Conservation (phyloP, 2,329 filamentous ascomycete species). For the Xylaria multiplex region DNA sequence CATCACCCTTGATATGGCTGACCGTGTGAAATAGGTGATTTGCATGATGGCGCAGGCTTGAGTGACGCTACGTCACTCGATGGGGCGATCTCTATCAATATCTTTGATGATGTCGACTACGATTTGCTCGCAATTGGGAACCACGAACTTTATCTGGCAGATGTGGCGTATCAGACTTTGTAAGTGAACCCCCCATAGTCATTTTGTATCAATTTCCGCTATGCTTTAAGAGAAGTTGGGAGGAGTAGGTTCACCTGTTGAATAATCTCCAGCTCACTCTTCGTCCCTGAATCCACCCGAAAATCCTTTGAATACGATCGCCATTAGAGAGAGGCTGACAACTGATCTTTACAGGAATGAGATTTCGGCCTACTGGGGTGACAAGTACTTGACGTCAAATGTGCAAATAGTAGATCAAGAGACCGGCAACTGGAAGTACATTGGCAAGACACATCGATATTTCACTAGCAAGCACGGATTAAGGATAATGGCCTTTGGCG, state of each 20-base stretch:
- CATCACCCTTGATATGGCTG: not conserved
- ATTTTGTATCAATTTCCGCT: not conserved
- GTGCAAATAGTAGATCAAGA: conserved; percentile 55
- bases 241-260: not conserved
- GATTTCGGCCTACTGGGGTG: conserved; percentile 66
- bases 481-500: conserved; percentile 57
- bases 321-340: not conserved
- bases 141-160: conserved; percentile 72
- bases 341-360: conserved; percentile 49
- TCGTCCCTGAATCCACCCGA: not conserved
- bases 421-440: conserved; percentile 54
- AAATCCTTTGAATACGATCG: not conserved
- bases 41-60: conserved; percentile 73
- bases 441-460: conserved; percentile 57
- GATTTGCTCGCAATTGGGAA: conserved; percentile 59
- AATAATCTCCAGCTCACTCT: not conserved
- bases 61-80: conserved; percentile 69
- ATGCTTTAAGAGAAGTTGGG: too few species aligned
- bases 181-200: conserved; percentile 3
- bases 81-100: conserved; percentile 62
- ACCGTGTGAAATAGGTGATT: conserved; percentile 54
- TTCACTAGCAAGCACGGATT: conserved; percentile 56
- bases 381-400: conserved; percentile 58
- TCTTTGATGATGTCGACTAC: conserved; percentile 56
- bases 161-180: conserved; percentile 70